Evolutionary conservation across 108 stramenopile genomes (phyloP), one percentile per base, ranked within the genome.

Genomic region (Chaetoceros muelleri): DNA sequence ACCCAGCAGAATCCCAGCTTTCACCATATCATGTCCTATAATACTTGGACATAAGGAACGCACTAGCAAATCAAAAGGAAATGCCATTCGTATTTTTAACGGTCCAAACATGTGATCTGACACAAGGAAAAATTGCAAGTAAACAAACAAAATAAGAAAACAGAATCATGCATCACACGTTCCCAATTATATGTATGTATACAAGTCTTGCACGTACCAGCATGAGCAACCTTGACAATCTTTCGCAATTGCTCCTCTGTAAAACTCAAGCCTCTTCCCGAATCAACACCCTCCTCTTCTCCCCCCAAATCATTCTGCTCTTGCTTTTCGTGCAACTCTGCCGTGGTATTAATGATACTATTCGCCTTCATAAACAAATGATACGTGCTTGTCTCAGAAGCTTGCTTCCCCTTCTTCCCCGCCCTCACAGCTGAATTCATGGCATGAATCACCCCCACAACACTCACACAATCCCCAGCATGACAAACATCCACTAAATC

Each of bases 21-120:
- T 99, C 54, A 98, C 97, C 28, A 94, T 62, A 61, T 98, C 94
- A 58, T 99, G 95, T 26, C 99, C 99, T 70, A 94, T 91, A 26
- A 99, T 99, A 56, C 74, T 62, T 3, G 99, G 99, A 60, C 94
- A 96, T 8, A 99, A 70, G 20, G 89, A 91, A 24, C 84, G 64
- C 2, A 98, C 95, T 23, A 98, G 64, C 24, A 98, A 76, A 64
- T 91, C 91, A 62, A 96, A 96, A 2, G 90, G 90, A 64, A 91
- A 93, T 1, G 85, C 85, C 67, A 81, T 64, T 34, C 89, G 70
- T 46, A 83, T 84, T 5, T 72, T 64, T 73, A 81, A 64, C 30
- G 74, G 61, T 40, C 88, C 81, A 59, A 75, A 82, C 44, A 71
- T 72, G 62, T 93, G 90, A 58, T 95, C 95, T 2, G n/a, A n/a